Conservation (phyloP, 2,329 filamentous ascomycete genomes). For the Drechslerella dactyloides region DNA sequence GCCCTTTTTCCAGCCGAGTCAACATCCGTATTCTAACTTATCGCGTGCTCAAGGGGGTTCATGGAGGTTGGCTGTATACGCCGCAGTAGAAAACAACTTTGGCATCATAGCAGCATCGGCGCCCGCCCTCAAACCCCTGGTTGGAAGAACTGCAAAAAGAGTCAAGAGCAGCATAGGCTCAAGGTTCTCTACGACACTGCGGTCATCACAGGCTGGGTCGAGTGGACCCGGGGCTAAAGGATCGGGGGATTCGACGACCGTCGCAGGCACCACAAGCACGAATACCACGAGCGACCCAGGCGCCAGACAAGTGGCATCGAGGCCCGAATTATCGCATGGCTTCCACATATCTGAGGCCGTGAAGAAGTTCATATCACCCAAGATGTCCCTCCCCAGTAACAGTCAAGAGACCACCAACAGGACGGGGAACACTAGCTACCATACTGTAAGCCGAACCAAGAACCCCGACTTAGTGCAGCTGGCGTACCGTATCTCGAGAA, state of each 20-base stretch:
- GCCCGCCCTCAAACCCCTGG: conserved; percentile 37
- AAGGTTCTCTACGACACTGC: conserved; percentile 19
- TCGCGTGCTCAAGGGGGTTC: conserved; percentile 38
- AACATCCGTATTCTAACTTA: conserved; percentile 3
- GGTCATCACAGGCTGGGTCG: conserved; percentile 22
- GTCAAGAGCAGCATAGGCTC: conserved; percentile 30
- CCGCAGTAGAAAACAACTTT: conserved; percentile 41
- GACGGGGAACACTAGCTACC: conserved; percentile 34
- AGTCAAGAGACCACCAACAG: conserved; percentile 12
- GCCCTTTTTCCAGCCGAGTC: neutral
- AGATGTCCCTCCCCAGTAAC: neutral
- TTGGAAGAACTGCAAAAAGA: conserved; percentile 31
- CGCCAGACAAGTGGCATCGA: neutral
- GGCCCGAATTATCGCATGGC: neutral
- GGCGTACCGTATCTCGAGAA: too few species aligned
- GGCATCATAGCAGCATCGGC: conserved; percentile 49
- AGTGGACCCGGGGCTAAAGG: conserved; percentile 12
- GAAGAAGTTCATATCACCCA: conserved; percentile 39
- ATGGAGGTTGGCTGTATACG: conserved; percentile 46
- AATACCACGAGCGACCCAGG: conserved; percentile 9
- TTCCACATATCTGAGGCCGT: conserved; percentile 31
- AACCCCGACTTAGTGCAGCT: neutral
- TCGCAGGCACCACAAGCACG: conserved; percentile 1
- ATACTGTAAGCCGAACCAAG: conserved; percentile 15
- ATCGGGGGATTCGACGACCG: conserved; percentile 10